These are phyloP conservation scores for Exserohilum rostratum DNA, from an alignment of 2,329 filamentous ascomycete genomes.

Conservation along the genomic window DNA sequence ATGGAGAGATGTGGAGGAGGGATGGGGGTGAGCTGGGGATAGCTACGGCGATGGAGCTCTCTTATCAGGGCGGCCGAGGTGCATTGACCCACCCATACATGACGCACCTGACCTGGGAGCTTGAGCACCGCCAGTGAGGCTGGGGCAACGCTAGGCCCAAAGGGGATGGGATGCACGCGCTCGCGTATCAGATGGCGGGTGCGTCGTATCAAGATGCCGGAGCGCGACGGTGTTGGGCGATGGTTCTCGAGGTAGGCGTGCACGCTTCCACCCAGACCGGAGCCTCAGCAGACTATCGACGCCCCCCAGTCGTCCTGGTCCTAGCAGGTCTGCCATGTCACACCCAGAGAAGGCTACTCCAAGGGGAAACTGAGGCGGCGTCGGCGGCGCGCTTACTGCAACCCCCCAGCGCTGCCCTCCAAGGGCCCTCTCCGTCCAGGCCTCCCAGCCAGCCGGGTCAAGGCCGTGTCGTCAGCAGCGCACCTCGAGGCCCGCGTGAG, in stretches of 20 bases:
- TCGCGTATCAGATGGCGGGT: conserved; percentile 11
- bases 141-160: conserved; percentile 19
- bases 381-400: conserved; percentile 19
- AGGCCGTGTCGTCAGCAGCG: conserved; percentile 22
- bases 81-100: conserved; percentile 25
- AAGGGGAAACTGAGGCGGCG: background rate
- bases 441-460: conserved; percentile 20
- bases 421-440: background rate
- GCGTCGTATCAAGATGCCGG: conserved; percentile 7
- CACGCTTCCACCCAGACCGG: background rate
- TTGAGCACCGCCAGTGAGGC: conserved; percentile 26
- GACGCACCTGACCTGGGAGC: conserved; percentile 31
- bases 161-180: conserved; percentile 14
- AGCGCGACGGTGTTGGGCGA: background rate
- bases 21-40: conserved; percentile 33
- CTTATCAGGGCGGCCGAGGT: conserved; percentile 37
- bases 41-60: conserved; percentile 41
- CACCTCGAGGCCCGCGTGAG: conserved; percentile 26
- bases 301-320: background rate
- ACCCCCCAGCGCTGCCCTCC: conserved; percentile 10
- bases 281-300: background rate
- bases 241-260: background rate
- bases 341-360: background rate
- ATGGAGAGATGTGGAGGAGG: conserved; percentile 30
- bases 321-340: background rate